Conservation (phyloP, 1,139 yeast species). For the Citeromyces siamensis region DNA sequence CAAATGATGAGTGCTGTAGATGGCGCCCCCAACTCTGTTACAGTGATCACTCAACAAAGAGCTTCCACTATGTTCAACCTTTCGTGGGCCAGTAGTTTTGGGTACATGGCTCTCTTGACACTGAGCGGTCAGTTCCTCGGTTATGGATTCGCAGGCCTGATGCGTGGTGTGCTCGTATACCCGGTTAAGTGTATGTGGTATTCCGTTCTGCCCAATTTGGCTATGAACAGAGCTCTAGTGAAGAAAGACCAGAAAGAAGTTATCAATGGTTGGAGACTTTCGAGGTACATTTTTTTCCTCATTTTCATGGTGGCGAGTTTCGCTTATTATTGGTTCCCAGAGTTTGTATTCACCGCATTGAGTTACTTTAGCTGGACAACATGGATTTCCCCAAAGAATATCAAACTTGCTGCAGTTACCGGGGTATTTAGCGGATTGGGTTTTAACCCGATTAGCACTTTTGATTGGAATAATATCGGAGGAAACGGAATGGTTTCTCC, state of each 20-base stretch:
- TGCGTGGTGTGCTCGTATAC: slow-evolving; percentile 43
- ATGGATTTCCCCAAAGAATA: slow-evolving; percentile 35
- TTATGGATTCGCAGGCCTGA: slow-evolving; percentile 49
- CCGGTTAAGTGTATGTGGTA: slow-evolving; percentile 51
- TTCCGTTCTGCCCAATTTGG: slow-evolving; percentile 36
- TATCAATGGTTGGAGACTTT: slow-evolving; percentile 39
- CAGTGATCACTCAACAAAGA: slow-evolving; percentile 32
- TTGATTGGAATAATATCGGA: slow-evolving; percentile 39
- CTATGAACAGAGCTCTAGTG: slow-evolving; percentile 40
- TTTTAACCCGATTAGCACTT: slow-evolving; percentile 38
- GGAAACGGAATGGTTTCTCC: slow-evolving; percentile 49
- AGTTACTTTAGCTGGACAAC: slow-evolving; percentile 38
- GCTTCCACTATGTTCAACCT: slow-evolving; percentile 15
- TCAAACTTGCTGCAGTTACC: slow-evolving; percentile 41
- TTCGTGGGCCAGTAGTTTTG: slow-evolving; percentile 16
- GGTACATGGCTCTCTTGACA: slow-evolving; percentile 37
- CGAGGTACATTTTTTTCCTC: slow-evolving; percentile 31
- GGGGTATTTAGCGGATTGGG: slow-evolving; percentile 40
- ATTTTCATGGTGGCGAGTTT: slow-evolving; percentile 13
- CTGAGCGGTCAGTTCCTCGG: slow-evolving; percentile 48
- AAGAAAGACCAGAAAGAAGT: slow-evolving; percentile 23
- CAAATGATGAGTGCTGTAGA: slow-evolving; percentile 26
- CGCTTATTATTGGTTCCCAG: slow-evolving; percentile 46
- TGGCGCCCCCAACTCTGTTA: slow-evolving; percentile 29
- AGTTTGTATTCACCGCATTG: slow-evolving; percentile 35